A percentile compares a stretch with the other conserved stretches of the same genome.
These are phyloP conservation scores for Aspergillus funiculosus DNA, from an alignment of 495 filamentous ascomycete species.

Conservation along the genomic window DNA sequence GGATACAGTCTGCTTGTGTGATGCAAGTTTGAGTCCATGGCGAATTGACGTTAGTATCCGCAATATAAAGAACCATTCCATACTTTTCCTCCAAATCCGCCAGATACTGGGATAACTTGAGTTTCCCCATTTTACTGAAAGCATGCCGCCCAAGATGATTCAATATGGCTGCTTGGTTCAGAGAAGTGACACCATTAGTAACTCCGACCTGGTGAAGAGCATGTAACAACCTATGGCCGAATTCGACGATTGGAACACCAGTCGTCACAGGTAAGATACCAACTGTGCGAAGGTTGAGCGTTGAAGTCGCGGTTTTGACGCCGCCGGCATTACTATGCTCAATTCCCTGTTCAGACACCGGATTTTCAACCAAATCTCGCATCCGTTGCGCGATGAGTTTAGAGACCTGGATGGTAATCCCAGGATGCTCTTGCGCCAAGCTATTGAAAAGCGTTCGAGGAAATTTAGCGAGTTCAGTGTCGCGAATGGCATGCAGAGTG, in stretches of 20 bases:
- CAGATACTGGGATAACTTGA: conserved; percentile 92
- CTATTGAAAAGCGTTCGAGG: conserved; percentile 96
- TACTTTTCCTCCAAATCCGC: conserved; percentile 97
- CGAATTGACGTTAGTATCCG: conserved; percentile 92
- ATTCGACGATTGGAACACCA: conserved; percentile 91
- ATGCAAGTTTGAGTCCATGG: conserved; percentile 99
- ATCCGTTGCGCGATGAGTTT: conserved; percentile 97
- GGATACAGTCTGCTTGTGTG: conserved; percentile 88
- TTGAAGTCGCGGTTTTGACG: conserved; percentile 72
- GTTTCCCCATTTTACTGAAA: conserved; percentile 93
- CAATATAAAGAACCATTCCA: conserved; percentile 90
- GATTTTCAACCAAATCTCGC: conserved; percentile 79
- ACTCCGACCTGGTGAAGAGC: conserved; percentile 85
- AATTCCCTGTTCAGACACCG: conserved; percentile 57
- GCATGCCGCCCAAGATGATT: conserved; percentile 93
- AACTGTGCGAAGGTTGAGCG: conserved; percentile 86
- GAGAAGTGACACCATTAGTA: conserved; percentile 79
- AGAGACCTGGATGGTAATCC: conserved; percentile 97
- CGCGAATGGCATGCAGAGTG: conserved; percentile 90
- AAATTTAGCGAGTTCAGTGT: conserved; percentile 93
- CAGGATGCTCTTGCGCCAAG: conserved; percentile 91
- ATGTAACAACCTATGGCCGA: conserved; percentile 81
- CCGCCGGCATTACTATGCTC: conserved; percentile 54
- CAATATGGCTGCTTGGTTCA: conserved; percentile 89
- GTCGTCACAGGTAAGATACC: conserved; percentile 86